Base-by-base conservation (phyloP, 129 eudicot genomes). In the Heracleum sosnowskyi region DNA sequence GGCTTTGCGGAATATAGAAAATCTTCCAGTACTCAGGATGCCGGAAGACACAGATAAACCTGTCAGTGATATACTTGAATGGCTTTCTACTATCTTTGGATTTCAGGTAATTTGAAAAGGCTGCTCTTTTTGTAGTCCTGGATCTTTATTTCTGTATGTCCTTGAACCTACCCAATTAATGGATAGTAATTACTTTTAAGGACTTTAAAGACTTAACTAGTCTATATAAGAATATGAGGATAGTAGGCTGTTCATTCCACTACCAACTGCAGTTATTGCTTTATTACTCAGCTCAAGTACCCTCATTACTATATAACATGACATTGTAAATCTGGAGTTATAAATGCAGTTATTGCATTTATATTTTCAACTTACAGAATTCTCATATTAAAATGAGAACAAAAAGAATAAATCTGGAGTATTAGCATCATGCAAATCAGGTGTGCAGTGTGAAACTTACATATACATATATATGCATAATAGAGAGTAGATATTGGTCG, bases 51-150 rank as follows among this genome's bases (percentile, higher is more conserved):
- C 84, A 77, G 87, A 83, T 77, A 92, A 87, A 80, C 78, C 91
- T 76, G 80, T 87, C 36, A 90, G 42, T 79, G 99, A 96, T 78
- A 92, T 96, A 76, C 97, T 92, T 45, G 97, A 92, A 83, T 96
- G 99, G 99, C 91, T 96, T 76, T 85, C 97, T 82, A 83, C 89
- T 35, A 79, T 87, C 57, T 96, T 96, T 85, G 97, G 97, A 69
- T 96, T 96, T 53, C 99, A 96, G 97, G 99, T 92, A 80, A 46
- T 40, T 69, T 39, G 77, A 45, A 74, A 26, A 16, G 51, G 63
- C 39, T 34, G 34, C 31, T 46, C 46, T 77, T 12, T 3, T 4
- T 39, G 5, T 39, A 28, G 20, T 45, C 63, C 41, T 74, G 39
- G 39, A 74, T 46, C 63, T 28, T 73, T 24, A 29, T 73, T 7